Base-by-base conservation (phyloP, 345 rosid genomes). In the Populus nigra region DNA sequence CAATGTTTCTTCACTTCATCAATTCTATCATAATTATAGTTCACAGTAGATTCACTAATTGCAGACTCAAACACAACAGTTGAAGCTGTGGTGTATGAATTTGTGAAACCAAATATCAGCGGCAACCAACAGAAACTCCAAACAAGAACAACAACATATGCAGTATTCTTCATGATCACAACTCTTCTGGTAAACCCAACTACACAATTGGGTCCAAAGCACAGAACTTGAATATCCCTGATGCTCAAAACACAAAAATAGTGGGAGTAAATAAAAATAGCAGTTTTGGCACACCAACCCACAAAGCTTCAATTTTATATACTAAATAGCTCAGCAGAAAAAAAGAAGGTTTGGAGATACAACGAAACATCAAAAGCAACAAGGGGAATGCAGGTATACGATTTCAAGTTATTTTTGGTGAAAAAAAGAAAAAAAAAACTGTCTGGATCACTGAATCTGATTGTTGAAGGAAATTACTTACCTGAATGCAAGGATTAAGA, bases 1-100 rank as follows among this genome's bases (percentile, higher is more conserved):
- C 98, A 92, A 2, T 83, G 84, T 75, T 75, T 85, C 82, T 82
- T 90, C 39, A 91, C 93, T 65, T 93, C 96, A 73, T 82, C 77
- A 76, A 89, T 84, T 57, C 95, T 86, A 71, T 86, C 94, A 87
- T 88, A 89, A 57, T 72, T 89, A 74, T 81, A 87, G 17, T 61
- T 73, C 7, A 65, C 79, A 18, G 83, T 7, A 69, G 91, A 83
- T 43, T 69, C 79, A 20, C 29, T 43, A 65, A 70, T 66, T 71
- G 22, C 75, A 73, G 11, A 18, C 47, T 73, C 87, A 75, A 45
- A 70, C 5, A 1, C 7, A 7, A 59, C 82, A 50, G 23, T 10
- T 49, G 22, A 17, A 50, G 65, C 78, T 45, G 39, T 68, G 50
- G 68, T 49, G 39, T 68, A 80, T 18, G 81, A 81, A 73, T 65